Evolutionary conservation across 495 filamentous ascomycete genomes (phyloP).

Genomic region (Polyplosphaeria fusca): DNA sequence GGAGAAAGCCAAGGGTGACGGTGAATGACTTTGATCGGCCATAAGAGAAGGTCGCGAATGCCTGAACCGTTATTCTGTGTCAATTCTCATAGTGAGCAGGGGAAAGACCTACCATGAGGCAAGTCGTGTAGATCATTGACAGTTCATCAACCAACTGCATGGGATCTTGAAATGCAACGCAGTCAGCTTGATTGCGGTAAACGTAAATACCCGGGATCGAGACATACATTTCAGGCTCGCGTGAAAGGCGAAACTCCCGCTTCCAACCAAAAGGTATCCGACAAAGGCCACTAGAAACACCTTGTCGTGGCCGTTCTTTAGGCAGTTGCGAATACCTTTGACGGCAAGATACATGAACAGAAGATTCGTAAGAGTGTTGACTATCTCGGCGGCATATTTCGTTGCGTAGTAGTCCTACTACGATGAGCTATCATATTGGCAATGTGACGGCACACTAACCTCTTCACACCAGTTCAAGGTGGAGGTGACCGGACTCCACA

Average conservation of each 20-base stretch:
- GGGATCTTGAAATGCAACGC: conserved; percentile 67
- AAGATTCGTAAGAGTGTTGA: conserved; percentile 46
- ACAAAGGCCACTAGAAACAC: conserved; percentile 44
- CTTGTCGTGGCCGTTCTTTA: conserved; percentile 40
- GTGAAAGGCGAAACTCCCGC: conserved; percentile 45
- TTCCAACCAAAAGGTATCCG: conserved; percentile 43
- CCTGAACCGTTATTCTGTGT: too few relatives aligned
- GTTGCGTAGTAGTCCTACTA: conserved; percentile 48
- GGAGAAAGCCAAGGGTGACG: conserved; percentile 55
- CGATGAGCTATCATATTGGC: not conserved
- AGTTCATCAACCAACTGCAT: conserved; percentile 98
- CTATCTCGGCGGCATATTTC: conserved; percentile 43
- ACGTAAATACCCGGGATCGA: too few relatives aligned
- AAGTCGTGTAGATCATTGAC: conserved; percentile 97
- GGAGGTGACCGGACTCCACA: conserved; percentile 82
- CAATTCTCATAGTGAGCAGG: too few relatives aligned
- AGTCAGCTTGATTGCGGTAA: not conserved
- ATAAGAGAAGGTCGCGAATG: conserved; percentile 82
- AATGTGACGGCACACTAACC: conserved; percentile 43
- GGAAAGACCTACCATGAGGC: too few relatives aligned
- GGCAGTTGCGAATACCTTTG: conserved; percentile 41
- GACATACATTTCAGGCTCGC: conserved; percentile 43
- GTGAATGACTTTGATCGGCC: conserved; percentile 55
- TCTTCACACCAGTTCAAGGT: conserved; percentile 95
- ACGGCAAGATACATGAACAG: conserved; percentile 42